These are phyloP conservation scores for Lasiosphaeria hispida DNA, from an alignment of 495 filamentous ascomycete species.

Conservation along the genomic window DNA sequence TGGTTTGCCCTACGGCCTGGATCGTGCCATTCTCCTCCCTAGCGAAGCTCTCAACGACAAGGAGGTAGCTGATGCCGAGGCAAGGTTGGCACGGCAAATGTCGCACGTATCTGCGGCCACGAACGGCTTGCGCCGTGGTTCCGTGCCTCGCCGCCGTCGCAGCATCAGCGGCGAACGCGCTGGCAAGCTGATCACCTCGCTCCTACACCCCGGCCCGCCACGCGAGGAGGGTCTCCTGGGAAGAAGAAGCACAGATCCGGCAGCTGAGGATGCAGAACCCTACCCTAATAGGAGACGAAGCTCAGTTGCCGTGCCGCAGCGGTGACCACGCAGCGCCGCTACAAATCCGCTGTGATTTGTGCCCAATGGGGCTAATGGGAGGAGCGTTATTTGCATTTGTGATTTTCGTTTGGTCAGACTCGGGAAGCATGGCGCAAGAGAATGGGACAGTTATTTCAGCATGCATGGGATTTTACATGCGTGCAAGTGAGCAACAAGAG, in stretches of 20 bases:
- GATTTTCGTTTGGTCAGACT: not conserved
- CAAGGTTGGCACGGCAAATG: slow-evolving; percentile 51
- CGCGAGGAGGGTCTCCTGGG: not conserved
- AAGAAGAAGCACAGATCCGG: slow-evolving; percentile 12
- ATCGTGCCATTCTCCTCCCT: slow-evolving; percentile 83
- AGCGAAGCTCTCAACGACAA: slow-evolving; percentile 71
- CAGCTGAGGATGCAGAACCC: slow-evolving; percentile 7
- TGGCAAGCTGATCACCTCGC: slow-evolving; percentile 29
- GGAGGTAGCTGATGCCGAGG: slow-evolving; percentile 60
- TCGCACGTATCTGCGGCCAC: slow-evolving; percentile 51
- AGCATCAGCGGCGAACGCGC: slow-evolving; percentile 29
- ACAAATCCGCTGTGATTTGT: not conserved
- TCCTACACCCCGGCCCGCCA: slow-evolving; percentile 40
- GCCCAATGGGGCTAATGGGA: not conserved
- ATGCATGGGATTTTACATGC: too few relatives aligned
- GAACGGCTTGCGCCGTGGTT: slow-evolving; percentile 12
- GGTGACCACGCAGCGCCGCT: not conserved
- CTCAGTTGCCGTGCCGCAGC: not conserved
- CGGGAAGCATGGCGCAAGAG: slow-evolving; percentile 6
- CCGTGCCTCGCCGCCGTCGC: slow-evolving; percentile 22
- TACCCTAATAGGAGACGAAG: not conserved
- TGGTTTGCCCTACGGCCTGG: slow-evolving; percentile 86
- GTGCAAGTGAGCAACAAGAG: too few relatives aligned
- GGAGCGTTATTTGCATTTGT: not conserved
- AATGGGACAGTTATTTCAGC: not conserved